Base-by-base conservation (phyloP, 441 rosid species). In the Pelargonium citronellum region DNA sequence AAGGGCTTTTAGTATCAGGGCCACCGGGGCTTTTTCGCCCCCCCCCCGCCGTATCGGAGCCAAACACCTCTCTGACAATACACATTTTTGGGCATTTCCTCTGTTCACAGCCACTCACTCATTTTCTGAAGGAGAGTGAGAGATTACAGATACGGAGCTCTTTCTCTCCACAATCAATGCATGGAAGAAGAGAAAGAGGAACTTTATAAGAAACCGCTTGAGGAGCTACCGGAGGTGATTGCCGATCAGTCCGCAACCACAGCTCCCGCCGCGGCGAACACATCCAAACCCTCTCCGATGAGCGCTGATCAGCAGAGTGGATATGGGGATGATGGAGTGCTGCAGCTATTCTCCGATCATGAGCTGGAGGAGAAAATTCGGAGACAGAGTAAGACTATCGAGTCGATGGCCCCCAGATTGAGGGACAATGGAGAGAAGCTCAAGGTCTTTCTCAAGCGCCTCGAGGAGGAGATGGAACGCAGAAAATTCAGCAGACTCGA, bases 371-470 rank as follows among this genome's bases (percentile, higher is more conserved):
- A 72, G 1, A 2, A 1, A 9, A 83, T 93, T 1, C 66, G 20
- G 67, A 83, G 92, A 43, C 69, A 70, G 13, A 75, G 12, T 39
- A 0, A 24, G 1, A 62, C 27, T 17, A 37, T 84, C 13, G 41
- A 22, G 7, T 19, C 0, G 0, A 0, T 64, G 0, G 76, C 77
- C 47, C 67, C 66, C 0, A 27, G 0, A 0, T 76, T 91, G 77
- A 73, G 67, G 0, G 98, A 93, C 61, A 75, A 75, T 2, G 98
- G 98, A 0, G 72, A 72, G 64, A 91, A 69, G 82, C 67, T 87
- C 22, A 76, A 74, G 7, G 34, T 60, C 19, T 19, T 0, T 43
- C 67, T 91, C 73, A 65, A 71, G 5, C 61, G 24, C 30, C 83
- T 85, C 2, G 79, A 75, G 74, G 86, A 82, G 3, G 97, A 89